Evolutionary conservation across 371 early-diverging fungal species (phyloP).

Genomic region (Parasitella parasitica): DNA sequence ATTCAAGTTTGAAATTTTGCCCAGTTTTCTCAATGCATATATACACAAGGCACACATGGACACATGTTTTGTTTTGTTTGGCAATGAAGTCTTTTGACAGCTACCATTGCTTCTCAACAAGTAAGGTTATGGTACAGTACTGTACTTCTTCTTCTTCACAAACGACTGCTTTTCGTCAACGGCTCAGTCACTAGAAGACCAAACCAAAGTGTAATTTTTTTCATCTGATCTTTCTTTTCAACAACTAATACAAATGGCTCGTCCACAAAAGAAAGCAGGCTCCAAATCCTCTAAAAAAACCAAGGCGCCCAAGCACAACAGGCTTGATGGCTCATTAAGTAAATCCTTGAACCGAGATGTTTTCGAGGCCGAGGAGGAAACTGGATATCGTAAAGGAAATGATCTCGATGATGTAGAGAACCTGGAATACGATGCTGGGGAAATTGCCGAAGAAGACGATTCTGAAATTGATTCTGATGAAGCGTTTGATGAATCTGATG

Average conservation of each 20-base stretch:
- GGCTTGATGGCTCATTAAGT: background rate
- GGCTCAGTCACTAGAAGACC: background rate
- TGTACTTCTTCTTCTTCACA: no score
- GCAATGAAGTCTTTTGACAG: no score
- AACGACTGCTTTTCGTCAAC: background rate
- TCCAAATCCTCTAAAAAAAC: background rate
- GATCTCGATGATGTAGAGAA: constrained; percentile 74
- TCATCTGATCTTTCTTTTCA: background rate
- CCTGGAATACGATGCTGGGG: constrained; percentile 72
- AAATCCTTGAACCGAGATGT: constrained; percentile 26
- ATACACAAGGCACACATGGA: no score
- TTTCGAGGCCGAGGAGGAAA: constrained; percentile 61
- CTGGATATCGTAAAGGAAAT: constrained; percentile 56
- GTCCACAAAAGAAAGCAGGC: constrained; percentile 16
- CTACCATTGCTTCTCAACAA: no score
- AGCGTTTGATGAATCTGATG: constrained; percentile 85
- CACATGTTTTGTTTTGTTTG: no score
- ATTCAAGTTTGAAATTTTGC: no score
- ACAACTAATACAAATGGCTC: constrained; percentile 23
- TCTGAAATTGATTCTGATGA: constrained; percentile 92
- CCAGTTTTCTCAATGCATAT: no score
- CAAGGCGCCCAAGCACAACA: background rate
- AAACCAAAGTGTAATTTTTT: background rate
- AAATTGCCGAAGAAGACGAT: constrained; percentile 83
- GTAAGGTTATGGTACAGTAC: no score